A percentile compares a stretch with the other conserved stretches of the same genome.
Evolutionary conservation across 148 eudicot genomes (phyloP).

Genomic region (Dianthus caryophyllus): DNA sequence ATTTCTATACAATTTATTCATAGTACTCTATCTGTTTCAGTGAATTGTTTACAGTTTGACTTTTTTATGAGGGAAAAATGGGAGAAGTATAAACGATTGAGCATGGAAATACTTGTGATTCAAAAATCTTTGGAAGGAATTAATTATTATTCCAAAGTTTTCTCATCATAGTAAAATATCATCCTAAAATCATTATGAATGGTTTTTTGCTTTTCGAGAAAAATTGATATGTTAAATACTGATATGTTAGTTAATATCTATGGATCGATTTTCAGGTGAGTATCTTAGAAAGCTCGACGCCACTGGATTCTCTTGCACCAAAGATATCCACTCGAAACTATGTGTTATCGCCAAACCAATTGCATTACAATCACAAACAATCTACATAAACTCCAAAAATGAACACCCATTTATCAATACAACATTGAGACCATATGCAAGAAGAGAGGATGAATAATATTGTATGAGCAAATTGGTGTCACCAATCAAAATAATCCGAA

Average conservation of each 20-base stretch:
- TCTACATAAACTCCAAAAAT: not conserved
- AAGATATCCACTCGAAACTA: not conserved
- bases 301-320: slow-evolving; percentile 8
- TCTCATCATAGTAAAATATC: too few species aligned
- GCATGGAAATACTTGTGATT: too few species aligned
- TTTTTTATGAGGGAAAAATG: too few species aligned
- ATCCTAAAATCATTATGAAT: too few species aligned
- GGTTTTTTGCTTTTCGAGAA: too few species aligned
- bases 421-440: slow-evolving; percentile 17
- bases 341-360: slow-evolving; percentile 19
- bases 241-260: not conserved
- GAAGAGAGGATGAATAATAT: slow-evolving; percentile 12
- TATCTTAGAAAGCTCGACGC: slow-evolving; percentile 2
- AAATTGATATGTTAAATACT: too few species aligned
- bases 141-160: too few species aligned
- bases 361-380: slow-evolving; percentile 13
- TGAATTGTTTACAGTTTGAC: too few species aligned
- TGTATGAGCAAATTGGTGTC: slow-evolving; percentile 5
- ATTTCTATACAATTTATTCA: too few species aligned
- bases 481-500: slow-evolving; percentile 1
- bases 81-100: too few species aligned
- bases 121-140: too few species aligned
- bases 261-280: not conserved
- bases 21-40: too few species aligned
- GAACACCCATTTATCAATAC: not conserved